These are phyloP conservation scores for Lentinula sp. DNA, from an alignment of 768 basidiomycete species.

Conservation along the genomic window DNA sequence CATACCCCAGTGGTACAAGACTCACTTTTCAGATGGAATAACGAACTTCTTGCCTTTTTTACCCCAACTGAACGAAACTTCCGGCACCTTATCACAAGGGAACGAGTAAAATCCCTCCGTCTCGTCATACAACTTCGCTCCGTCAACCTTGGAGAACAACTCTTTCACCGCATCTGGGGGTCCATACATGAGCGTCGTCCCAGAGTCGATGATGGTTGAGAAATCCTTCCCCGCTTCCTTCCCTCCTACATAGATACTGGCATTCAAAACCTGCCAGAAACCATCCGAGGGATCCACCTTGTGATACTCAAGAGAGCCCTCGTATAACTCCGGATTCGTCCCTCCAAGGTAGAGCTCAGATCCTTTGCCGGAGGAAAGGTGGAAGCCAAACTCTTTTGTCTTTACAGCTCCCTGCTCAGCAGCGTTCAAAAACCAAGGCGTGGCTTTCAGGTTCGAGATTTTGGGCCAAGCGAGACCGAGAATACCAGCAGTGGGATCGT, in stretches of 20 bases:
- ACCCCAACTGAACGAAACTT: constrained; percentile 30
- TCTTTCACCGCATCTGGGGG: constrained; percentile 14
- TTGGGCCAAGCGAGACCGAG: constrained; percentile 31
- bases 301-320: constrained; percentile 31
- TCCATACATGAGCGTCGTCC: constrained; percentile 29
- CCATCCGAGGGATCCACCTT: constrained; percentile 14
- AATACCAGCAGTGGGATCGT: constrained; percentile 9
- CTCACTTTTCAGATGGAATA: constrained; percentile 35
- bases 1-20: background rate
- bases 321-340: constrained; percentile 35
- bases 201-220: constrained; percentile 28
- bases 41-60: constrained; percentile 25
- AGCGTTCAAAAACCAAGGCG: constrained; percentile 36
- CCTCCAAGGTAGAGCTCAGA: constrained; percentile 52
- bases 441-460: constrained; percentile 22
- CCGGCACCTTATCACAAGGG: constrained; percentile 19
- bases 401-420: constrained; percentile 22
- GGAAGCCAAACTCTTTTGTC: constrained; percentile 36
- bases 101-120: constrained; percentile 22
- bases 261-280: constrained; percentile 19
- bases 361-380: constrained; percentile 30
- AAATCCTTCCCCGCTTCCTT: constrained; percentile 8
- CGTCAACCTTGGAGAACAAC: constrained; percentile 21
- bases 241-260: constrained; percentile 10
- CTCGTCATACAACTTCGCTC: constrained; percentile 13